These are phyloP conservation scores for Phanerodontia chrysosporium DNA, from an alignment of 768 basidiomycete genomes.

Conservation along the genomic window DNA sequence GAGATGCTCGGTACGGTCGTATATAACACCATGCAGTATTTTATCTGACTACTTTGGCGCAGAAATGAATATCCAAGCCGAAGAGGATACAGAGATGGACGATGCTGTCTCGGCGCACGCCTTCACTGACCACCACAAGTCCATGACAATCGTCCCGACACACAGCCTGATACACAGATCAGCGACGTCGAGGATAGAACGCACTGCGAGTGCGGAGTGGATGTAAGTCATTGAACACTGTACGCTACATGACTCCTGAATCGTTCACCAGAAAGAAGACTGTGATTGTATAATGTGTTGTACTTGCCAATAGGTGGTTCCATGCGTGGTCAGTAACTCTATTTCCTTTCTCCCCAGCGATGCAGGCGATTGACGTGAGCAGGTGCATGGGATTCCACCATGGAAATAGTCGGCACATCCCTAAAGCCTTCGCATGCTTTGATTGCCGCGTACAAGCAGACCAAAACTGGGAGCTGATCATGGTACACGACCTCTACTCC, in stretches of 20 bases:
- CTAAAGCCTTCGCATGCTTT: slow-evolving; percentile 63
- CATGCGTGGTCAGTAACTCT: slow-evolving; percentile 61
- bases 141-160: neutral
- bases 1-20: slow-evolving; percentile 44
- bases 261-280: slow-evolving; percentile 47
- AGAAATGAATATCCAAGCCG: slow-evolving; percentile 32
- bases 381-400: slow-evolving; percentile 74
- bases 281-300: slow-evolving; percentile 52
- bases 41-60: neutral
- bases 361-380: neutral
- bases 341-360: neutral
- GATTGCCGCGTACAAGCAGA: slow-evolving; percentile 70
- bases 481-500: slow-evolving; percentile 48
- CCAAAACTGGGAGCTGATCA: slow-evolving; percentile 66
- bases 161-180: slow-evolving; percentile 13
- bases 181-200: slow-evolving; percentile 26
- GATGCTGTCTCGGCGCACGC: slow-evolving; percentile 34
- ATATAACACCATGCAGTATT: neutral
- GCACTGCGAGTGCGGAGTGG: slow-evolving; percentile 68
- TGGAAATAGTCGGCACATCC: slow-evolving; percentile 51
- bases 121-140: slow-evolving; percentile 24
- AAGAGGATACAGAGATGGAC: neutral
- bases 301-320: slow-evolving; percentile 73
- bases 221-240: slow-evolving; percentile 32
- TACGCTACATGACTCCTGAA: neutral